Evolutionary conservation across 2,329 filamentous ascomycete species (phyloP).

Genomic region (Fusarium aywerte): DNA sequence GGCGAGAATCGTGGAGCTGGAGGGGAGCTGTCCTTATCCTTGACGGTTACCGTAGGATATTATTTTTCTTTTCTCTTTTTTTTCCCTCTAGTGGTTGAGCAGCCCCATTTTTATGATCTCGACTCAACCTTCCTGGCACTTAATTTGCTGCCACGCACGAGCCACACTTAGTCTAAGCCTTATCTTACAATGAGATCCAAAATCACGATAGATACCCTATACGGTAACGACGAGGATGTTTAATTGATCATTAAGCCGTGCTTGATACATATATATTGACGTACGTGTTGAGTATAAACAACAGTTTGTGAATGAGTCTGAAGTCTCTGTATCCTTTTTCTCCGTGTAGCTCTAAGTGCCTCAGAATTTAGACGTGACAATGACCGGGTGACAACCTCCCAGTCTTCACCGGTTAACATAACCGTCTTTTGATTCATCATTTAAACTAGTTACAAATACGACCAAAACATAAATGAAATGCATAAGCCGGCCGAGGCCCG

Average conservation of each 20-base stretch:
- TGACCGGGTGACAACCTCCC: too few relatives aligned
- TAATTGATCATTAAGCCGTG: neutral
- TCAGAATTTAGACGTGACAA: neutral
- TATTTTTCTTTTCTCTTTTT: conserved; percentile 27
- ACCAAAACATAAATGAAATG: neutral
- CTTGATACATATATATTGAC: neutral
- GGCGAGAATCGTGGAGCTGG: conserved; percentile 34
- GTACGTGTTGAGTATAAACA: too few relatives aligned
- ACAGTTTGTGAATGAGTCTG: too few relatives aligned
- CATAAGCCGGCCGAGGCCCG: conserved; percentile 4
- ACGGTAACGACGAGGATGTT: neutral
- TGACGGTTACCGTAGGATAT: neutral
- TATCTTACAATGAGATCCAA: neutral
- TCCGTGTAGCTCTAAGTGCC: too few relatives aligned
- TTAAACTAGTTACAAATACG: neutral
- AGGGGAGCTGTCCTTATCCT: conserved; percentile 12
- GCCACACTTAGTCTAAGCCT: conserved; percentile 10
- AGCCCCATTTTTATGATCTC: neutral
- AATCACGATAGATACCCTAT: conserved; percentile 19
- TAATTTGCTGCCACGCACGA: neutral
- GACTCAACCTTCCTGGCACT: neutral
- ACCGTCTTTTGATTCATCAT: neutral
- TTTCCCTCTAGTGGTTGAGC: conserved; percentile 9
- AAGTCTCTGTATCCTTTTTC: too few relatives aligned
- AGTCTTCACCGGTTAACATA: neutral